Evolutionary conservation across 2,329 filamentous ascomycete genomes (phyloP), one percentile per base, ranked within the genome.

Genomic region (Leptodontidium sp.): DNA sequence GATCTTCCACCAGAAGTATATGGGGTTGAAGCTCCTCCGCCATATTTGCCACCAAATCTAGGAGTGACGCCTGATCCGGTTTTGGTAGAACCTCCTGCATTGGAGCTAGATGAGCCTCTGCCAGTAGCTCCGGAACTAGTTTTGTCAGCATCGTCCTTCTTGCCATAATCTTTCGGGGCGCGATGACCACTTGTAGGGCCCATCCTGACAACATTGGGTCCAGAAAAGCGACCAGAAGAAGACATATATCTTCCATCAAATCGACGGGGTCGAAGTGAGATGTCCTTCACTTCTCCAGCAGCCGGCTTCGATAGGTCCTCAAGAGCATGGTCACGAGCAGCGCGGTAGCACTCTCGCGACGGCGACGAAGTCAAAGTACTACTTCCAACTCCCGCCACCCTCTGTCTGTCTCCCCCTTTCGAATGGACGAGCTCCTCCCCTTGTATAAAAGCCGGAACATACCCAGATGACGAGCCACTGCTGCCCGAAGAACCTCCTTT

Each of bases 21-120:
- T 1, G 92, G 91, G 0, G 78, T 76, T 2, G 81, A 69, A 0
- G 88, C 85, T 61, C 92, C 92, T 61, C 91, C 91, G 47, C 86
- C 86, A 76, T 93, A 94, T 78, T 85, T 89, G 47, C 88, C 88
- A 55, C 88, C 90, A 75, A 86, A 93, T 0, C 76, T 70, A 3
- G 87, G 88, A 17, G 81, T 74, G 0, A 85, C 80, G 17, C 91
- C 90, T 63, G 85, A 86, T 68, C 91, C 90, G 7, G 82, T 80
- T 4, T 80, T 83, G 3, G 90, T 90, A 9, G 79, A 77, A 61
- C 87, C 87, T 72, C 87, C 87, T 0, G 74, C 40, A 68, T 74
- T 72, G 32, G 77, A 78, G 8, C 73, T 68, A 29, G 76, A 73
- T 9, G 77, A 77, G 14, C 76, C 72, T 70, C 71, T 71, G 57